A percentile compares a stretch with the other conserved stretches of the same genome.
Conservation (phyloP, 306 rosid genomes). For the Trifolium dubium region DNA sequence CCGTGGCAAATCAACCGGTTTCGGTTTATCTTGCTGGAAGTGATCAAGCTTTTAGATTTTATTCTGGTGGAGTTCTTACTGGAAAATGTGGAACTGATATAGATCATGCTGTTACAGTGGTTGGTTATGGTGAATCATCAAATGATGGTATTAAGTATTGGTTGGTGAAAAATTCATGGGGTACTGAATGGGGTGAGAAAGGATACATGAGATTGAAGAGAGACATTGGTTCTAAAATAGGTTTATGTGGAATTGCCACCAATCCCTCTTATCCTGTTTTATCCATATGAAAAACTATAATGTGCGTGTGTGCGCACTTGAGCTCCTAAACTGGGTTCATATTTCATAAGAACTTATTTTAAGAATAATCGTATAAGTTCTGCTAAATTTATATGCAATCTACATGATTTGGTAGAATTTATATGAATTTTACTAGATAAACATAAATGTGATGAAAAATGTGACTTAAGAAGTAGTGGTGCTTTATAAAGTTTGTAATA, state of each 20-base stretch:
- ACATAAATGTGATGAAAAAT: too few species aligned
- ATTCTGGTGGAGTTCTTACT: constrained; percentile 28
- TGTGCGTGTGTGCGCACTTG: background rate
- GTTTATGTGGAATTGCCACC: constrained; percentile 37
- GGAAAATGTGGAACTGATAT: constrained; percentile 26
- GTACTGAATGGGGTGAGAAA: constrained; percentile 50
- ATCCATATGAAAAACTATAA: background rate
- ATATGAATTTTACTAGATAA: too few species aligned
- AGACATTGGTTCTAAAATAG: background rate
- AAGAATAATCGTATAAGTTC: too few species aligned
- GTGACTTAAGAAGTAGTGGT: too few species aligned
- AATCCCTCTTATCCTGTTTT: constrained; percentile 28
- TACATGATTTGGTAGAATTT: too few species aligned
- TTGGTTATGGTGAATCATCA: constrained; percentile 17
- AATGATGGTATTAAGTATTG: constrained; percentile 28
- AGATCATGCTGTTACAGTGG: constrained; percentile 3
- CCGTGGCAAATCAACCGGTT: constrained; percentile 38
- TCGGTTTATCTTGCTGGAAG: constrained; percentile 26
- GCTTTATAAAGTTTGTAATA: too few species aligned
- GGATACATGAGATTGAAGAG: constrained; percentile 46
- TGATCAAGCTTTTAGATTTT: constrained; percentile 25
- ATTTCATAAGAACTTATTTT: background rate
- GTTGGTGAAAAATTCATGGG: constrained; percentile 48
- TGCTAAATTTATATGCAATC: too few species aligned
- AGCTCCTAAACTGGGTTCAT: background rate